Evolutionary conservation across 1,139 yeast species (phyloP).

Genomic region (Kurtzmaniella natalensis): DNA sequence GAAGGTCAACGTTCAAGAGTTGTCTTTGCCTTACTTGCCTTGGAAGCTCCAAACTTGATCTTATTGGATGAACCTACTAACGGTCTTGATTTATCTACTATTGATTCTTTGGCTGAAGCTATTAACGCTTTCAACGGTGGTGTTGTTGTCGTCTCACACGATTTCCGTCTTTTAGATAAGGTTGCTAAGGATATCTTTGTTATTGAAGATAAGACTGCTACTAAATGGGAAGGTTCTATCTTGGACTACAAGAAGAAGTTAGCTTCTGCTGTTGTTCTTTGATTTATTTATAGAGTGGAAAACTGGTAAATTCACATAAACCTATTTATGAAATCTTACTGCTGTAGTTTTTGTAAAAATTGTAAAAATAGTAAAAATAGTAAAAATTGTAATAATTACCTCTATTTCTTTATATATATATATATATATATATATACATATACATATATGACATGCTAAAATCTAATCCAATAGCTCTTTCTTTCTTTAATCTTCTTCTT

Average conservation of each 20-base stretch:
- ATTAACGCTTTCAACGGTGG: slow-evolving; percentile 94
- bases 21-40: slow-evolving; percentile 91
- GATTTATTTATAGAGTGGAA: slow-evolving; percentile 14
- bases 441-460: neutral
- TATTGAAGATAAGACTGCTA: slow-evolving; percentile 90
- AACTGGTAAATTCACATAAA: too few relatives aligned
- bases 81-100: slow-evolving; percentile 97
- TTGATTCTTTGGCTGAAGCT: slow-evolving; percentile 96
- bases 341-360: too few relatives aligned
- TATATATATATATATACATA: neutral
- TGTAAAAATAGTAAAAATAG: slow-evolving; percentile 3
- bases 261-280: slow-evolving; percentile 82
- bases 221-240: slow-evolving; percentile 93
- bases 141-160: slow-evolving; percentile 98
- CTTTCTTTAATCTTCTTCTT: slow-evolving; percentile 5
- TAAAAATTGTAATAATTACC: too few relatives aligned
- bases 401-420: too few relatives aligned
- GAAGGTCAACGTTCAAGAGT: slow-evolving; percentile 99
- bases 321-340: too few relatives aligned
- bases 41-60: slow-evolving; percentile 92
- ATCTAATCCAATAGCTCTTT: neutral
- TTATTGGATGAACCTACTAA: slow-evolving; percentile 98
- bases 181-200: slow-evolving; percentile 96
- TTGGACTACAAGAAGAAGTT: slow-evolving; percentile 89
- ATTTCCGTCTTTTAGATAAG: slow-evolving; percentile 95